Base-by-base conservation (phyloP, 225 moss, liverwort and hornwort genomes). In the Polytrichum formosum region DNA sequence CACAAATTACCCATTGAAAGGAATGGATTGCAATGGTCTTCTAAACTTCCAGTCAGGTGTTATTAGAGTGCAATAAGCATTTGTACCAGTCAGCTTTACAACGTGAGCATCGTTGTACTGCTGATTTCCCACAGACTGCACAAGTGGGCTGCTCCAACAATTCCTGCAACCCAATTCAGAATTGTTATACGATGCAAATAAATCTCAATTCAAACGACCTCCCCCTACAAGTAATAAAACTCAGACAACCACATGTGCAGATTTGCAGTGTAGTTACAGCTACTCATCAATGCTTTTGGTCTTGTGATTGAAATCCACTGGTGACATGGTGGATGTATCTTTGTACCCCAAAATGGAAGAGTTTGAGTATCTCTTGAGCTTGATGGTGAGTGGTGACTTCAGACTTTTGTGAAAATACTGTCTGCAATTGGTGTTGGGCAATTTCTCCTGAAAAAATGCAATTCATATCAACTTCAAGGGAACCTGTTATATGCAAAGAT, bases 61-160 rank as follows among this genome's bases (percentile, higher is more conserved):
- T 37, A 37, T 37, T 37, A 46, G 46, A 46, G 46, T 46, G 46
- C 23, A 58, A 23, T 6, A 21, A 22, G 2, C 20, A 22, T 19
- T 20, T 18, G 31, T 79, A 91, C 92, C 92, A 92, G 78, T 90
- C 90, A 1, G 77, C 82, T 80, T 84, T 92, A 82, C 92, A 92
- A 13, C 90, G 81, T 20, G 92, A 92, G 72, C 92, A 92, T 71
- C 92, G 70, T 65, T 92, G 88, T 29, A 86, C 82, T 30, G 92
- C 92, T 20, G 67, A 1, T 70, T 73, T 77, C 63, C 88, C 88
- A 77, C 92, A 92, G 16, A 78, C 80, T 58, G 85, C 84, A 72
- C 92, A 92, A 6, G 75, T 78, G 6, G 92, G 92, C 23, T 83
- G 85, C 77, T 92, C 90, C 92, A 92, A 90, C 70, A 90, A 30